Evolutionary conservation across 1,284 basidiomycete species (phyloP).

Genomic region (Austroboletus olivaceoglutinosus): DNA sequence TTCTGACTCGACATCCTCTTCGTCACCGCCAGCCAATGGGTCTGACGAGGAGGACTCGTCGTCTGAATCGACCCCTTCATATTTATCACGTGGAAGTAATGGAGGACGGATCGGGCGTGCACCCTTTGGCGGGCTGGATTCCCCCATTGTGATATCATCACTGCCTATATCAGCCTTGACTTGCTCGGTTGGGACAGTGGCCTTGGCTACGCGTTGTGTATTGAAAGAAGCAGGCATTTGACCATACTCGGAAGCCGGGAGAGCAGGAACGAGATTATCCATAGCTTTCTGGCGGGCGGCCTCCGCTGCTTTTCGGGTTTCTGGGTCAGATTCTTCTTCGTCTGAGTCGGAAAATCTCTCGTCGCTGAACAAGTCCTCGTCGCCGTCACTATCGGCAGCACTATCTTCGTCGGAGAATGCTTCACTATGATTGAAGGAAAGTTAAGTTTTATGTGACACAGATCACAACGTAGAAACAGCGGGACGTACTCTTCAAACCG

Average conservation of each 20-base stretch:
- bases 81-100: slow-evolving; percentile 73
- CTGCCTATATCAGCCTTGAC: slow-evolving; percentile 25
- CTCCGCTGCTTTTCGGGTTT: slow-evolving; percentile 30
- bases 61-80: slow-evolving; percentile 83
- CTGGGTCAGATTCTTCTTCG: slow-evolving; percentile 33
- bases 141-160: slow-evolving; percentile 6
- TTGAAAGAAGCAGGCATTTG: slow-evolving; percentile 74
- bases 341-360: slow-evolving; percentile 43
- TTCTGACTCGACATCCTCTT: slow-evolving; percentile 62
- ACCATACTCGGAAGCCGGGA: slow-evolving; percentile 74
- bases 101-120: slow-evolving; percentile 57
- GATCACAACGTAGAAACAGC: neutral
- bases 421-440: slow-evolving; percentile 44
- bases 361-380: slow-evolving; percentile 43
- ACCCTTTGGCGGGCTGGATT: slow-evolving; percentile 10
- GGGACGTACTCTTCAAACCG: slow-evolving; percentile 78
- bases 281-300: slow-evolving; percentile 56
- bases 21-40: slow-evolving; percentile 41
- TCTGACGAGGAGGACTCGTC: slow-evolving; percentile 60
- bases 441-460: slow-evolving; percentile 8
- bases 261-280: slow-evolving; percentile 67
- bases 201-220: slow-evolving; percentile 64
- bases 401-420: slow-evolving; percentile 54
- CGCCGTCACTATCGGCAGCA: slow-evolving; percentile 37
- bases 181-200: slow-evolving; percentile 46